Evolutionary conservation across 1,284 basidiomycete genomes (phyloP).

Genomic region (Cryptococcus sp.): DNA sequence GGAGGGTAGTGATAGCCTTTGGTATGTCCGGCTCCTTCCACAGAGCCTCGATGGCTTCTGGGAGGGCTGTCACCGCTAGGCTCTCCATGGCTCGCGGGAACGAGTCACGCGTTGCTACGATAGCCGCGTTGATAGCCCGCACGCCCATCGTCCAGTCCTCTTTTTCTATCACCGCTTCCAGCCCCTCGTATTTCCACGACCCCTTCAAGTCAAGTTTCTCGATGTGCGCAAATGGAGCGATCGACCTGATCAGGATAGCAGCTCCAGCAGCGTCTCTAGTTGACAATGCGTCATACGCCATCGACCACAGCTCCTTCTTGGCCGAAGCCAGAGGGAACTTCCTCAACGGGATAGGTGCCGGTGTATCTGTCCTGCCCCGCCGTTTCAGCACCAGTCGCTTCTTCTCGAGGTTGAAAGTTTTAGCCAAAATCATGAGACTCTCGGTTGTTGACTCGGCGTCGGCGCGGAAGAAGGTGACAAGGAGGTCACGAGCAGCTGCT

Average conservation of each 20-base stretch:
- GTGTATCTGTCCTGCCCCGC: slow-evolving; percentile 12
- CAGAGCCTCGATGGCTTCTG: slow-evolving; percentile 56
- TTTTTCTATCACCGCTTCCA: slow-evolving; percentile 35
- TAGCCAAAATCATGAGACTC: slow-evolving; percentile 32
- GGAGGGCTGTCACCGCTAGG: slow-evolving; percentile 57
- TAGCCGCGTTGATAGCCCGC: slow-evolving; percentile 57
- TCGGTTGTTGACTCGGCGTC: slow-evolving; percentile 42
- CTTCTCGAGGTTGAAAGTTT: slow-evolving; percentile 28
- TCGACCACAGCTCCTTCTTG: slow-evolving; percentile 65
- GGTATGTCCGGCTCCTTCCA: slow-evolving; percentile 54
- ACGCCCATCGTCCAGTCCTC: slow-evolving; percentile 43
- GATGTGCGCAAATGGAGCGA: slow-evolving; percentile 63
- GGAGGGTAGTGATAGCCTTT: slow-evolving; percentile 61
- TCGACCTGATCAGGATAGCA: slow-evolving; percentile 57
- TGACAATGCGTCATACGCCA: slow-evolving; percentile 60
- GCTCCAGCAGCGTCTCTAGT: slow-evolving; percentile 60
- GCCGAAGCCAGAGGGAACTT: slow-evolving; percentile 40
- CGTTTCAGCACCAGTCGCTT: slow-evolving; percentile 19
- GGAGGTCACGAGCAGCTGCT: slow-evolving; percentile 39
- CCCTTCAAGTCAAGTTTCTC: slow-evolving; percentile 55
- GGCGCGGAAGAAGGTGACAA: slow-evolving; percentile 44
- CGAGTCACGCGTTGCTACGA: slow-evolving; percentile 59
- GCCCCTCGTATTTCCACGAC: slow-evolving; percentile 43
- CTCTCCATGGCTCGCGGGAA: slow-evolving; percentile 63
- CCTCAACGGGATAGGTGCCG: slow-evolving; percentile 20